Evolutionary conservation across 495 filamentous ascomycete species (phyloP).

Genomic region (Diplogelasinospora grovesii): DNA sequence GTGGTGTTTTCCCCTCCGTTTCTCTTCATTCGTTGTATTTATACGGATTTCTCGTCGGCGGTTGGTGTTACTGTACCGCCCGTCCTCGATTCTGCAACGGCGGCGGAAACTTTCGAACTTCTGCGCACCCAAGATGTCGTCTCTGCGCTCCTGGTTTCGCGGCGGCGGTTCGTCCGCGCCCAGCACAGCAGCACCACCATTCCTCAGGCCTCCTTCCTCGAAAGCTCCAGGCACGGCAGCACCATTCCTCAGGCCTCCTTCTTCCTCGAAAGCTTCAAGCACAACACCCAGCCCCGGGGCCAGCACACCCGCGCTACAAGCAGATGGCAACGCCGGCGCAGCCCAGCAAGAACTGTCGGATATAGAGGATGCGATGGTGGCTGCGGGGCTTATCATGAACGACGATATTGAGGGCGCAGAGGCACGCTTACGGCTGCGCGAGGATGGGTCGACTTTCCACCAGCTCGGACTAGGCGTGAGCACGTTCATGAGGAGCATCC

Average conservation of each 20-base stretch:
- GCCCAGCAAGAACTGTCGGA: slow-evolving; percentile 26
- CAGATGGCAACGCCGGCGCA: slow-evolving; percentile 19
- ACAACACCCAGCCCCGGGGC: slow-evolving; percentile 18
- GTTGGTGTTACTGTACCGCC: too few species aligned
- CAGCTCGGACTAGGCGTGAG: slow-evolving; percentile 77
- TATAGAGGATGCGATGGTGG: slow-evolving; percentile 42
- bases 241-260: too few species aligned
- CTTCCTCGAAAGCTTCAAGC: slow-evolving; percentile 6
- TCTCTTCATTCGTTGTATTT: too few species aligned
- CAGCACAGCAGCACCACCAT: too few species aligned
- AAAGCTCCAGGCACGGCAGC: too few species aligned
- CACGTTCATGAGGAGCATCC: slow-evolving; percentile 74
- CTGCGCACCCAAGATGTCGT: too few species aligned
- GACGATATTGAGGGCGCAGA: slow-evolving; percentile 91
- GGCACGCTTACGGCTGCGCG: slow-evolving; percentile 57
- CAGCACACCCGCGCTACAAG: slow-evolving; percentile 14
- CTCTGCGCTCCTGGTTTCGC: background rate
- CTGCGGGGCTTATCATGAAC: slow-evolving; percentile 66
- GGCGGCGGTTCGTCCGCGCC: background rate
- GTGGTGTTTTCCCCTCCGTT: too few species aligned
- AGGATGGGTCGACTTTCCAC: slow-evolving; percentile 83
- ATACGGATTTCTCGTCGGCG: too few species aligned
- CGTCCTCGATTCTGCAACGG: too few species aligned
- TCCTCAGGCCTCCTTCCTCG: too few species aligned
- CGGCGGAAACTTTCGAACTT: too few species aligned